Evolutionary conservation across 1,139 yeast species (phyloP), one percentile per base, ranked within the genome.

Genomic region (Pichia sp.): DNA sequence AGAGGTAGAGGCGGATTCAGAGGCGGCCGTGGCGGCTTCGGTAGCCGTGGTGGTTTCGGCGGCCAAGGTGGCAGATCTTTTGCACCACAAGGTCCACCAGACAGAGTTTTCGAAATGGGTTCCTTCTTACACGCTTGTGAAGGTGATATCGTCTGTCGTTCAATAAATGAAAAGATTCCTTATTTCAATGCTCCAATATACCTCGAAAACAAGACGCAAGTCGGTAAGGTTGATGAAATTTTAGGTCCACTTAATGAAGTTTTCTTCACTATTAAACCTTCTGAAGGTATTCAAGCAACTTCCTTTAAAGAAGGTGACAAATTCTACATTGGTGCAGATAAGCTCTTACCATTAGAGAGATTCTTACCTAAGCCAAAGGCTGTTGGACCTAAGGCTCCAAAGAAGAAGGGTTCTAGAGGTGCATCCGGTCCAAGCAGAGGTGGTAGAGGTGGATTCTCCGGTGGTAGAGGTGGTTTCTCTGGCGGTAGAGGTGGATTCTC

Each of bases 131-230:
- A 88, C 61, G 73, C 94, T 12, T 88, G 96, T 62, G 99, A 93
- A 64, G 96, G 96, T 43, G 98, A 93, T 58, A 83, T 93, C 58
- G 94, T 93, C 38, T 91, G 97, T 68, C 86, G 91, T 57, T 86
- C 96, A 33, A 84, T 84, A 55, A 91, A 91, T 63, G 76, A 85
- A 44, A 91, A 91, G 69, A 73, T 93, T 50, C 99, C 99, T 53
- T 93, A 91, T 63, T 93, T 93, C 74, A 93, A 93, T 66, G 99
- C 99, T 21, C 98, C 98, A 59, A 88, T 93, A 57, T 93, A 82
- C 62, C 74, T 91, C 51, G 97, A 91, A 62, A 91, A 91, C 72
- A 82, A 81, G 71, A 83, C 95, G 22, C 93, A 84, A 58, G 79
- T 93, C 38, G 99, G 99, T 53, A 93, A 93, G 64, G 95, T 93